A percentile compares a stretch with the other conserved stretches of the same genome.
Evolutionary conservation across 2,329 filamentous ascomycete genomes (phyloP).

Genomic region (Arthroderma sp.): DNA sequence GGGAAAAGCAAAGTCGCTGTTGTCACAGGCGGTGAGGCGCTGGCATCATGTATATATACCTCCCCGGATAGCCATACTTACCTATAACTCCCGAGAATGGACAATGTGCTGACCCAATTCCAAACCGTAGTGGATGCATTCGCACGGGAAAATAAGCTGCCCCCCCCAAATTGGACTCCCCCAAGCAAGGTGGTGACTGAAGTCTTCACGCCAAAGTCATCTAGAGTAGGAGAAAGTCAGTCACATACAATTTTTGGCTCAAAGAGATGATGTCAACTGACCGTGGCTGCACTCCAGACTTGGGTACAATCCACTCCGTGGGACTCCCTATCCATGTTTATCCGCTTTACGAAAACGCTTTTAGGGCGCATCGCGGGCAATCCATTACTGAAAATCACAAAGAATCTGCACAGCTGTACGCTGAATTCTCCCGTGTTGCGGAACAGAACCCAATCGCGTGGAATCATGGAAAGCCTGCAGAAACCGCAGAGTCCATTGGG

Average conservation of each 20-base stretch:
- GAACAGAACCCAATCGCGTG: conserved; percentile 42
- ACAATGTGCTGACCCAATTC: not conserved
- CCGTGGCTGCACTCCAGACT: conserved; percentile 25
- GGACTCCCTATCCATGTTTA: conserved; percentile 55
- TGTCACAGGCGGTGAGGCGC: conserved; percentile 50
- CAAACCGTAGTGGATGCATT: conserved; percentile 36
- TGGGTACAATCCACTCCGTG: conserved; percentile 44
- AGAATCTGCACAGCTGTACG: conserved; percentile 49
- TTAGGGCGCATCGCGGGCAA: conserved; percentile 44
- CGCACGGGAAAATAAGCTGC: conserved; percentile 38
- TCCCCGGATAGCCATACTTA: too few relatives aligned
- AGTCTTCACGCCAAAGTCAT: conserved; percentile 40
- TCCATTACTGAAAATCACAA: conserved; percentile 41
- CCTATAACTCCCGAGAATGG: not conserved
- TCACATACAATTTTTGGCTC: conserved; percentile 5
- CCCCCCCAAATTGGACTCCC: conserved; percentile 47
- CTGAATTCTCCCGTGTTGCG: conserved; percentile 46
- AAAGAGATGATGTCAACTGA: not conserved
- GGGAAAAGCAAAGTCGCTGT: conserved; percentile 45
- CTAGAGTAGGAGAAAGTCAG: conserved; percentile 31
- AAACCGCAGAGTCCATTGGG: conserved; percentile 40
- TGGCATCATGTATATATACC: conserved; percentile 38
- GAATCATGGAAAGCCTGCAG: conserved; percentile 38
- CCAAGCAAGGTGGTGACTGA: conserved; percentile 33
- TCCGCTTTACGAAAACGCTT: conserved; percentile 52